Conservation (phyloP, 108 stramenopile species). For the Nannochloropsis salina region DNA sequence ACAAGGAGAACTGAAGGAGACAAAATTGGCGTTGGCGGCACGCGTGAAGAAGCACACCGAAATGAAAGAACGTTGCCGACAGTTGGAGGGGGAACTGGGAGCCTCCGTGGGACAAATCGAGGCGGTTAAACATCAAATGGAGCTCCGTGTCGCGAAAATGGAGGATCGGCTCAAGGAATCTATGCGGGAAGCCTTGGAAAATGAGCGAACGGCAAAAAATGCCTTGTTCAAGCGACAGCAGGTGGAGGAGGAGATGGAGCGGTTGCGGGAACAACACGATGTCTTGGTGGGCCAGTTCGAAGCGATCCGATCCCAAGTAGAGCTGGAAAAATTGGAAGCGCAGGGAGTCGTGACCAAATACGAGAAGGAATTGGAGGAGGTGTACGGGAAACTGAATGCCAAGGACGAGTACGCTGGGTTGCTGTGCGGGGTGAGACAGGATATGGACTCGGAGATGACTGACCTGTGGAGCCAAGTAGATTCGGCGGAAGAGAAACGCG, state of each 20-base stretch:
- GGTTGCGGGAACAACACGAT: not conserved
- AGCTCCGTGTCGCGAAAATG: not conserved
- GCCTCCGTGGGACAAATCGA: slow-evolving; percentile 9
- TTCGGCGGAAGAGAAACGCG: not conserved
- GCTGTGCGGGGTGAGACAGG: not conserved
- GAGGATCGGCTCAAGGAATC: not conserved
- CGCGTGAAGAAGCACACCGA: slow-evolving; percentile 2
- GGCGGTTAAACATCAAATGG: slow-evolving; percentile 2
- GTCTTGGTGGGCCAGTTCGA: not conserved
- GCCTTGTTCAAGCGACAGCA: slow-evolving; percentile 18
- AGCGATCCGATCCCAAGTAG: not conserved
- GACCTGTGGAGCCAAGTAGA: not conserved
- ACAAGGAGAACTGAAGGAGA: not conserved
- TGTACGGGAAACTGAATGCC: not conserved
- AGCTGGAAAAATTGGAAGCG: slow-evolving; percentile 9
- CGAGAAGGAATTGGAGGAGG: slow-evolving; percentile 11
- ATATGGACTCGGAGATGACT: not conserved
- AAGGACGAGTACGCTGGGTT: not conserved
- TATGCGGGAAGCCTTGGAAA: slow-evolving; percentile 10
- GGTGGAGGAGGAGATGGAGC: slow-evolving; percentile 22
- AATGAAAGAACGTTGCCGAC: not conserved
- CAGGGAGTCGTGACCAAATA: not conserved
- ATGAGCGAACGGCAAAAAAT: slow-evolving; percentile 5
- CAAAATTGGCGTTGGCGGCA: not conserved
- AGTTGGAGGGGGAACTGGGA: slow-evolving; percentile 19